Evolutionary conservation across 208 protist species (phyloP).

Genomic region (Trypanosoma scelopori): DNA sequence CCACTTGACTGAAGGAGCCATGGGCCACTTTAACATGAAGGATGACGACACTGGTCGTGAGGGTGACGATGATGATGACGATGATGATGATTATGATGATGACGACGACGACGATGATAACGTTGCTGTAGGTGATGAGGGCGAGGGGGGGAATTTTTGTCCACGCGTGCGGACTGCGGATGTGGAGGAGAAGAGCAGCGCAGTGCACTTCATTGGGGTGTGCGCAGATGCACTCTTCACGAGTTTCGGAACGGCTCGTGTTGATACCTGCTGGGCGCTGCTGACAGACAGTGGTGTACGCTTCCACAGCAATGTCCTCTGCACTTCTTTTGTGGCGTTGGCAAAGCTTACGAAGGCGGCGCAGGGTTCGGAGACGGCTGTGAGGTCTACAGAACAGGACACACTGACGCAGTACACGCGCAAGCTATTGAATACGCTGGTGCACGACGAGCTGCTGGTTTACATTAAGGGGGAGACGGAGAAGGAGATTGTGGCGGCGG

Average conservation of each 20-base stretch:
- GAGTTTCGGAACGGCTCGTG: conserved; percentile 45
- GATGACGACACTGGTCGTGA: conserved; percentile 16
- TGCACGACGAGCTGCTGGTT: conserved; percentile 42
- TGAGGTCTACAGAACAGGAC: conserved; percentile 37
- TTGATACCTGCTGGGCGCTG: conserved; percentile 55
- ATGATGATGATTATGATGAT: conserved; percentile 29
- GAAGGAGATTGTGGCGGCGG: conserved; percentile 68
- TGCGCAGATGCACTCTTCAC: conserved; percentile 63
- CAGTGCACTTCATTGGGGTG: conserved; percentile 78
- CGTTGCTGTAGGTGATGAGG: conserved; percentile 27
- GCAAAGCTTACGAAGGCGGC: conserved; percentile 65
- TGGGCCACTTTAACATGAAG: conserved; percentile 19
- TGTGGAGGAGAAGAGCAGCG: conserved; percentile 81
- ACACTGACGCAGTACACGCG: conserved; percentile 49
- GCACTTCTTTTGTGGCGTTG: conserved; percentile 55
- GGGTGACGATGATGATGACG: conserved; percentile 22
- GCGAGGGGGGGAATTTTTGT: conserved; percentile 65
- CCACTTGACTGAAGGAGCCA: conserved; percentile 45
- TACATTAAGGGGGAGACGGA: conserved; percentile 61
- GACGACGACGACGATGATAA: conserved; percentile 26
- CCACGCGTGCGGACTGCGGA: conserved; percentile 76
- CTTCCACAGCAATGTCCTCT: conserved; percentile 71
- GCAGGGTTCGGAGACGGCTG: conserved; percentile 33
- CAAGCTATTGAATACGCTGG: conserved; percentile 46
- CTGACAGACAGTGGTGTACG: conserved; percentile 44